Base-by-base conservation (phyloP, 2,329 filamentous ascomycete genomes). In the Ambrosiella beaveri region DNA sequence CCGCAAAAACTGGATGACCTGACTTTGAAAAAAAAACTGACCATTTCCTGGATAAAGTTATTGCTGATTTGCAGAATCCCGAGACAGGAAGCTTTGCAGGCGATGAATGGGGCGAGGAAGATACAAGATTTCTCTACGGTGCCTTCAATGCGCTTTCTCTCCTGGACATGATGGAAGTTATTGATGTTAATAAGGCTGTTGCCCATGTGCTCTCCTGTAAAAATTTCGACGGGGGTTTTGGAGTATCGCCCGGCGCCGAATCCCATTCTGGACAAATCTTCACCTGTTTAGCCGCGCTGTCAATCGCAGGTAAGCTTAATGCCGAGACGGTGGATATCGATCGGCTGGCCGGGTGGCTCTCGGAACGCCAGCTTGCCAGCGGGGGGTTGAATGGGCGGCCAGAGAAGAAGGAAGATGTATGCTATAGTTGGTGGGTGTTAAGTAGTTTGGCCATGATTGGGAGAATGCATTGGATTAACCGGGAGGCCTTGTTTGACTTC, bases 391-490 rank as follows among this genome's bases (percentile, higher is more conserved):
- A 98, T 68, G 93, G 93, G 2, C 79, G 93, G 54, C 93, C 93
- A 0, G 93, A 97, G 72, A 98, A 98, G 74, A 73, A 86, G 62
- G 91, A 95, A 68, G 93, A 98, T 68, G 91, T 95, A 12, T 98
- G 93, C 73, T 98, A 98, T 72, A 95, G 88, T 68, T 98, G 93
- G 93, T 98, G 93, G 93, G 93, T 97, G 50, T 74, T 91, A 66
- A 91, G 87, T 67, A 95, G 90, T 68, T 73, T 98, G 64, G 84
- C 86, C 51, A 96, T 97, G 77, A 86, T 98, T 64, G 82, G 79
- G 57, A 83, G 84, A 58, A 77, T 89, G 57, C 87, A 96, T 68
- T 98, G 93, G 93, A 94, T 98, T 67, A 88, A 98, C 72, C 79
- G 82, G 54, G 76, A 83, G 59, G 86, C 87, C 66, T 77, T 98